Percentiles rank a stretch among this genome's conserved stretches.
Evolutionary conservation across 257 asterid species (phyloP).

Genomic region (Ehretia macrophylla): DNA sequence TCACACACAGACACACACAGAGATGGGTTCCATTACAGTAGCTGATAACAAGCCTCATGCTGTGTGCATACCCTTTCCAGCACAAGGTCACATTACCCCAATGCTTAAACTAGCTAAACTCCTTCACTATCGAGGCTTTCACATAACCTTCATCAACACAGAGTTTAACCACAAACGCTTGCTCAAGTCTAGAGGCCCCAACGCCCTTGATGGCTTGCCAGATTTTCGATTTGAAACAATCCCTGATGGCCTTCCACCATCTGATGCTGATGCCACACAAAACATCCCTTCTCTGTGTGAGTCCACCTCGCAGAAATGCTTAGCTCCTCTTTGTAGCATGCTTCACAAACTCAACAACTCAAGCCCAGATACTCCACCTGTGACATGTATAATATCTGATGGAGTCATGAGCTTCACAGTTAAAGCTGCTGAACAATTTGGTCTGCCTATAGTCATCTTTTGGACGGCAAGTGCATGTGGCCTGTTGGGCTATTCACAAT

Average conservation of each 20-base stretch:
- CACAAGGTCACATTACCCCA: constrained; percentile 58
- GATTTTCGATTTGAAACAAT: constrained; percentile 38
- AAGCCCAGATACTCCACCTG: constrained; percentile 28
- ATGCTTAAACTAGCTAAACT: constrained; percentile 52
- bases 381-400: constrained; percentile 45
- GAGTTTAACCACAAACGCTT: constrained; percentile 47
- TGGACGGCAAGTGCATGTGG: constrained; percentile 56
- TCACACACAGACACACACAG: too few species aligned
- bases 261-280: constrained; percentile 8
- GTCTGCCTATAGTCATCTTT: constrained; percentile 40
- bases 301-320: constrained; percentile 35
- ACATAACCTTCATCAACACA: constrained; percentile 47
- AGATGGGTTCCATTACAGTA: too few species aligned
- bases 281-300: constrained; percentile 7
- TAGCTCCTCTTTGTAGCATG: constrained; percentile 42
- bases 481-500: constrained; percentile 34
- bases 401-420: constrained; percentile 43
- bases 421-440: constrained; percentile 43
- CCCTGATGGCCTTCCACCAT: constrained; percentile 54
- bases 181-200: constrained; percentile 28
- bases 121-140: constrained; percentile 41
- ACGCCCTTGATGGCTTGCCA: constrained; percentile 24
- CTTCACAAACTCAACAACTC: constrained; percentile 18
- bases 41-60: constrained; percentile 31
- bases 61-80: constrained; percentile 46